Base-by-base conservation (phyloP, 768 basidiomycete species). In the Suillus weaverae region DNA sequence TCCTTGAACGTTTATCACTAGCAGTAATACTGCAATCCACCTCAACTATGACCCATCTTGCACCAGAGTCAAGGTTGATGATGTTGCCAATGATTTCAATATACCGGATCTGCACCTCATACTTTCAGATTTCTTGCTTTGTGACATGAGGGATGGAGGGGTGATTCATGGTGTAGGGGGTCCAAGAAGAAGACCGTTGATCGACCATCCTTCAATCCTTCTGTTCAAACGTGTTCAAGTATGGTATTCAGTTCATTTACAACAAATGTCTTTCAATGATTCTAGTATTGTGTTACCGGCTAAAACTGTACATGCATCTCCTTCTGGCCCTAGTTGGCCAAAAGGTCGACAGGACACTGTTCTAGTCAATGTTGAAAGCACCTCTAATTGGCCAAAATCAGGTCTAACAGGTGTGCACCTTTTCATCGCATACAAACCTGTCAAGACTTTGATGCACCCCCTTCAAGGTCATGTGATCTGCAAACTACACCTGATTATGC, bases 151-250 rank as follows among this genome's bases (percentile, higher is more conserved):
- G 13, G 46, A 14, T 4, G 22, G 46, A 22, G 46, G 46, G 22
- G 22, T 0, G 14, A 22, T 48, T 48, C 3, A 48, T 48, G 5
- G 0, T 22, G 46, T 48, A 0, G 7, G 41, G 6, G 46, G 5
- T 48, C 13, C 22, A 48, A 48, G 22, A 22, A 22, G 22, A 7
- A 48, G 22, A 2, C 46, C 5, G 2, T 48, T 4, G 11, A 48
- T 48, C 13, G 46, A 48, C 0, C 13, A 1, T 50, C 48, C 26
- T 30, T 26, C 14, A 0, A 26, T 50, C 48, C 38, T 63, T 35
- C 62, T 54, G 56, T 63, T 63, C 32, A 60, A 62, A 6, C 5
- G 8, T 16, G 18, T 62, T 41, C 60, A 65, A 53, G 10, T 65
- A 30, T 65, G 64, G 51, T 26, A 33, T 54, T 48, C 53, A 8